Evolutionary conservation across 2,329 filamentous ascomycete genomes (phyloP).

Genomic region (Aspergillus latus): DNA sequence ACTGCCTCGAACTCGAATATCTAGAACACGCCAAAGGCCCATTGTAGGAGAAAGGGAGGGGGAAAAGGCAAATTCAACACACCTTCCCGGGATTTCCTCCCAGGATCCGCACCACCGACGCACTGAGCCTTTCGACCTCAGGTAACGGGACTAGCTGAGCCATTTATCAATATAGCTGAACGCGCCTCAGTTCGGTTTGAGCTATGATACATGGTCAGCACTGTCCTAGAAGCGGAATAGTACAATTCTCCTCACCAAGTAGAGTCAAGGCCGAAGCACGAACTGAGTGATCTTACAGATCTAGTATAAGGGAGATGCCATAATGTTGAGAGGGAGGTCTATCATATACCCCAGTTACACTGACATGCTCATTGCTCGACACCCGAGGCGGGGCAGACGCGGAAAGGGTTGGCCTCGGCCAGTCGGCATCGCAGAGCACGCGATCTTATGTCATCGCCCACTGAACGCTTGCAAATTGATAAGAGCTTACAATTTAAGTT

Average conservation of each 20-base stretch:
- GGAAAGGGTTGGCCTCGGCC: conserved; percentile 10
- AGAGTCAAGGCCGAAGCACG: neutral
- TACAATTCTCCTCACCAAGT: neutral
- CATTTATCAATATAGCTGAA: conserved; percentile 45
- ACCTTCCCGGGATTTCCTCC: conserved; percentile 89
- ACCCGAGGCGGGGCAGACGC: conserved; percentile 10
- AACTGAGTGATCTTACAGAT: neutral
- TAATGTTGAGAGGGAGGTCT: neutral
- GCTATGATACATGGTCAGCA: neutral
- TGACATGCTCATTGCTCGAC: neutral
- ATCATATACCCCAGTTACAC: neutral
- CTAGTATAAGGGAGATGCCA: neutral
- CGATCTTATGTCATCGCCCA: conserved; percentile 18
- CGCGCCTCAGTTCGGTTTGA: neutral
- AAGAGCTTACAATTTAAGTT: neutral
- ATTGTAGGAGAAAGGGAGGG: neutral
- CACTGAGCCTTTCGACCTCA: conserved; percentile 74
- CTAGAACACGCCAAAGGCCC: neutral
- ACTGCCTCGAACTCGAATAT: neutral
- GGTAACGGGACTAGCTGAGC: conserved; percentile 64
- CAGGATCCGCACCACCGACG: conserved; percentile 76
- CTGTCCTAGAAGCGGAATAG: neutral
- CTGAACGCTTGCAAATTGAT: neutral
- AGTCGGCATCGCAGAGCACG: conserved; percentile 18
- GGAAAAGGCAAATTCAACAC: conserved; percentile 5